These are phyloP conservation scores for Apiotrichum sp. DNA, from an alignment of 1,284 basidiomycete genomes.

Conservation along the genomic window DNA sequence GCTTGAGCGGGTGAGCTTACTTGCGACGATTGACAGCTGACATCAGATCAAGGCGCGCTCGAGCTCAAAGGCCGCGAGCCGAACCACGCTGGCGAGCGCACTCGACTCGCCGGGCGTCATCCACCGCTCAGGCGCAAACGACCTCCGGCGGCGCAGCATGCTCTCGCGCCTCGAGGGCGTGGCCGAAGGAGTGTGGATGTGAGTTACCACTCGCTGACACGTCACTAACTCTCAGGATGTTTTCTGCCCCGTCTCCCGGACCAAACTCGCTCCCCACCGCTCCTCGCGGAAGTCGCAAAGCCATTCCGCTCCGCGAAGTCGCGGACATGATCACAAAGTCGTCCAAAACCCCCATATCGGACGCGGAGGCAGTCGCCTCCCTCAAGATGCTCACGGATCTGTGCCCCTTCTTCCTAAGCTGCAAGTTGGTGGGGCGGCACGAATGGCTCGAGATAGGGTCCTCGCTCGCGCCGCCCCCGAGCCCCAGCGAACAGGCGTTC, in stretches of 20 bases:
- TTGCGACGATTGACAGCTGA: not conserved
- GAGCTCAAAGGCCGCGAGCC: conserved; percentile 16
- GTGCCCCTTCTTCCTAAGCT: conserved; percentile 46
- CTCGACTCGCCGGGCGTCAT: conserved; percentile 14
- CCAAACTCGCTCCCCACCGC: conserved; percentile 42
- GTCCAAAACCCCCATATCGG: conserved; percentile 46
- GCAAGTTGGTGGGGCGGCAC: conserved; percentile 34
- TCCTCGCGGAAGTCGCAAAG: conserved; percentile 32
- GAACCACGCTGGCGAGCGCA: conserved; percentile 27
- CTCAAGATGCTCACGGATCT: conserved; percentile 41
- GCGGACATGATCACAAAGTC: conserved; percentile 45
- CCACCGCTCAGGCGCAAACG: conserved; percentile 21
- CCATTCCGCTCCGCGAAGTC: conserved; percentile 44
- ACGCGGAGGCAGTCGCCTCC: conserved; percentile 45
- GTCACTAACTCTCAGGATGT: conserved; percentile 24
- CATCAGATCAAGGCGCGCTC: conserved; percentile 39
- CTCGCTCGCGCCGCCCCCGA: too few relatives aligned
- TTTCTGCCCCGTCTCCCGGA: conserved; percentile 34
- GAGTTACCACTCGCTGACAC: conserved; percentile 40
- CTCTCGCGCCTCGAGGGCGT: conserved; percentile 45
- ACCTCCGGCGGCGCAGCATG: conserved; percentile 43
- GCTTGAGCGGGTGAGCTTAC: conserved; percentile 36
- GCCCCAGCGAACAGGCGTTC: too few relatives aligned
- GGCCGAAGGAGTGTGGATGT: conserved; percentile 49
- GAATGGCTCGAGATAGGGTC: conserved; percentile 48